phyloP scores from a whole-genome alignment of 371 early-diverging fungal species.

The Dinochytrium kinnereticum region DNA sequence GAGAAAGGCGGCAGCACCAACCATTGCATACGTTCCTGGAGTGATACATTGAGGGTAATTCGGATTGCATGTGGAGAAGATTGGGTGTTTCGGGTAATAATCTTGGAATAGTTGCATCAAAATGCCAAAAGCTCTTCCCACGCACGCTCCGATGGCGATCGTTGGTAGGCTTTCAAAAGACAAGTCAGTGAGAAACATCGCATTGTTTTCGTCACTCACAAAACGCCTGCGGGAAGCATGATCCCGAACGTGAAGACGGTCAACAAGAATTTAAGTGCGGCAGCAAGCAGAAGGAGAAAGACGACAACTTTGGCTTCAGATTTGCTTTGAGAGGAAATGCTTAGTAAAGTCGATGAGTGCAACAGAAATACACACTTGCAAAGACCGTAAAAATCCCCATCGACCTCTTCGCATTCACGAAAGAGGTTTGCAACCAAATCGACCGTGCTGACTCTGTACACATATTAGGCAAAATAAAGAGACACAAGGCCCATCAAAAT shows the following conservation, averaged over 20 bases:
- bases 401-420: slow-evolving; percentile 73
- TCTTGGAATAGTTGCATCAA: slow-evolving; percentile 59
- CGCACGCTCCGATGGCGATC: slow-evolving; percentile 91
- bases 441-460: slow-evolving; percentile 62
- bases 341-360: too few species aligned
- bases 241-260: slow-evolving; percentile 54
- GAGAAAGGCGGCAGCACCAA: slow-evolving; percentile 93
- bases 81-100: slow-evolving; percentile 36
- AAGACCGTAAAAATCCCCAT: slow-evolving; percentile 51
- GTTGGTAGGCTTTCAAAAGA: slow-evolving; percentile 69
- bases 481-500: too few species aligned
- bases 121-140: slow-evolving; percentile 90
- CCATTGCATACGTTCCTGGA: slow-evolving; percentile 94
- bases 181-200: neutral
- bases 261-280: slow-evolving; percentile 44
- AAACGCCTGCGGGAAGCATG: slow-evolving; percentile 88
- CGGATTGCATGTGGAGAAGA: slow-evolving; percentile 49
- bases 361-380: slow-evolving; percentile 34
- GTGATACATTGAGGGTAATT: slow-evolving; percentile 71
- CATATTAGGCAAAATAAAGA: neutral
- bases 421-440: slow-evolving; percentile 86
- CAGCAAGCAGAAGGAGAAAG: slow-evolving; percentile 41
- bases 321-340: too few species aligned
- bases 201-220: slow-evolving; percentile 41
- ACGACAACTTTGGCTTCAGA: too few species aligned